Base-by-base conservation (phyloP, 1,139 yeast genomes). In the Kodamaea arcana region DNA sequence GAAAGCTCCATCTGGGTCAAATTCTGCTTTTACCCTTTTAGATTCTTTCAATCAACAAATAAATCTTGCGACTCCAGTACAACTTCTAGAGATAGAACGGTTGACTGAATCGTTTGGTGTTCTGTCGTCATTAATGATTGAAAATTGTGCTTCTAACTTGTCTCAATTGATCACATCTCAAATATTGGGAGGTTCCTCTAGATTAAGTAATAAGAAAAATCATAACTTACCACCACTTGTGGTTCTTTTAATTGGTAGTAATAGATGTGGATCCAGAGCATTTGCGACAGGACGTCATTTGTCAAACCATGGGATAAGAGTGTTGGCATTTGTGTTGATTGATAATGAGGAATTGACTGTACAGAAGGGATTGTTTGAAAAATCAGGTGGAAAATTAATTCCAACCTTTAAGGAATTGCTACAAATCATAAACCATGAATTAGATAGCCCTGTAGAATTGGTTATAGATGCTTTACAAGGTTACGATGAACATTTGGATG, bases 381-480 rank as follows among this genome's bases (percentile, higher is more conserved):
- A 69, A 25, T 34, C 46, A 28, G 75, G 73, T 2, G 76, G 76
- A 3, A 69, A 69, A 44, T 54, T 65, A 8, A 48, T 69, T n/a
- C 40, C 52, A 5, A 43, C 60, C 3, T 60, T 65, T 12, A 32
- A 47, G 3, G 59, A 54, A 13, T 52, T 69, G 21, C 37, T 62
- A 16, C 56, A 60, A 24, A 57, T 63, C 21, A 41, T 68, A 21
- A 52, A 58, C 35, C 52, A 65, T 34, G 74, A 72, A 41, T 61
- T 80, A 31, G 83, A 82, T 33, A 76, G 87, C 1, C 95, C 95
- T 0, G 78, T 83, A 13, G 95, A 86, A 52, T 64, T 87, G 36
- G 73, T 87, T 11, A 52, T 87, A 22, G 97, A 87, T 55, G 94
- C 88, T 0, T 65, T 87, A 45, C 88, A 85, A 56, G 95, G 95